phyloP scores from a whole-genome alignment of 1,139 yeast species.

The Scheffersomyces lignicola region DNA sequence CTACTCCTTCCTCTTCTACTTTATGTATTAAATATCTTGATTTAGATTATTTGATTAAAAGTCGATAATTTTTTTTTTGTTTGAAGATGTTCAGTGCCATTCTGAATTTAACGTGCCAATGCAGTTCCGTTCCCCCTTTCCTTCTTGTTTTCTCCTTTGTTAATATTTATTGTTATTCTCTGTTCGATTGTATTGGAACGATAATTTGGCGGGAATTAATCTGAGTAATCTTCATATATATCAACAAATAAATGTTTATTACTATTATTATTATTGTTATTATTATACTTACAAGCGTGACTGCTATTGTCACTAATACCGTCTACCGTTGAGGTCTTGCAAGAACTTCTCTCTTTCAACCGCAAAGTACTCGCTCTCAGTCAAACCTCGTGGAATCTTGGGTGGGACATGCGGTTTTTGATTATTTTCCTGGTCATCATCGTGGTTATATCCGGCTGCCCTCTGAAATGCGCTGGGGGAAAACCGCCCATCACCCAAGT shows the following conservation, averaged over 20 bases:
- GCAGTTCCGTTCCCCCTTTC: conserved; percentile 1
- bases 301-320: conserved; percentile 16
- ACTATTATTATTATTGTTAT: conserved; percentile 1
- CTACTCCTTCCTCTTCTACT: conserved; percentile 1
- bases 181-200: neutral
- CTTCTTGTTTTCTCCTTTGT: neutral
- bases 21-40: conserved; percentile 2
- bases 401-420: conserved; percentile 51
- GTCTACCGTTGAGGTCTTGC: conserved; percentile 43
- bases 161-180: neutral
- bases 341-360: conserved; percentile 43
- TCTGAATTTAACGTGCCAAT: neutral
- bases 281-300: neutral
- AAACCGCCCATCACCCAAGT: conserved; percentile 42
- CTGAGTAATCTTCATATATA: neutral
- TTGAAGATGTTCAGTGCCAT: neutral
- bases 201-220: neutral
- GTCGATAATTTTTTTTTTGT: neutral
- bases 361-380: conserved; percentile 48
- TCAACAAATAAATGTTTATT: conserved; percentile 2
- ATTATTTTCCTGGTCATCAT: conserved; percentile 16
- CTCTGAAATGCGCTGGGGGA: conserved; percentile 44
- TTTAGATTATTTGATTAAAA: conserved; percentile 3
- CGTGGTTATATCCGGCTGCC: conserved; percentile 13
- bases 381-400: conserved; percentile 52